These are phyloP conservation scores for Naganishia kalamii DNA, from an alignment of 768 basidiomycete species.

Conservation along the genomic window DNA sequence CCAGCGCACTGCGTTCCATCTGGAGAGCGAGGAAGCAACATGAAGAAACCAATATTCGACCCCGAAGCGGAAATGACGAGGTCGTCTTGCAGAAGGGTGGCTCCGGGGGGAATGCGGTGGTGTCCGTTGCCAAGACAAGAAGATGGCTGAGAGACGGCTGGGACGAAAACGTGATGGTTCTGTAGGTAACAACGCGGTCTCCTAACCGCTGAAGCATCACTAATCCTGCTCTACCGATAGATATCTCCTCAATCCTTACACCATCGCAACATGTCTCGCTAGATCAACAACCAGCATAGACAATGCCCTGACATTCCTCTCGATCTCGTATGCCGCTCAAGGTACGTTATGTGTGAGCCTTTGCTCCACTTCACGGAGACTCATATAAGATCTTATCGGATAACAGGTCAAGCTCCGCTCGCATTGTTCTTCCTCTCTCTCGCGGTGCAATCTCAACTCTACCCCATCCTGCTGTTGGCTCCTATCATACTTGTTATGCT, in stretches of 20 bases:
- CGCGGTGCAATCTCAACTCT: conserved; percentile 65
- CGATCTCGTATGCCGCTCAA: conserved; percentile 65
- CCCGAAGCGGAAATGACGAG: conserved; percentile 26
- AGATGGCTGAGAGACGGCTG: conserved; percentile 48
- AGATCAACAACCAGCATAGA: conserved; percentile 77
- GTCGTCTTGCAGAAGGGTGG: too few species aligned
- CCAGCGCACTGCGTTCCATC: conserved; percentile 62
- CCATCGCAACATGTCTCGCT: conserved; percentile 70
- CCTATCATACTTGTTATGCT: conserved; percentile 64
- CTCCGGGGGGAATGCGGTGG: conserved; percentile 9
- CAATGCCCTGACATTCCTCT: conserved; percentile 62
- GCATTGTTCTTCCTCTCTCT: conserved; percentile 65
- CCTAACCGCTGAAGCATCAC: background rate
- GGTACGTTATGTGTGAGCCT: conserved; percentile 49
- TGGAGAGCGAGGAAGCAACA: conserved; percentile 60
- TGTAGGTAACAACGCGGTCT: conserved; percentile 53
- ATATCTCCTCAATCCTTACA: conserved; percentile 84
- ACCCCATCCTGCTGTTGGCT: conserved; percentile 61
- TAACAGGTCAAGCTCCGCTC: conserved; percentile 56
- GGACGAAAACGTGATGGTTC: conserved; percentile 59
- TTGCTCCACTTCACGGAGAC: background rate
- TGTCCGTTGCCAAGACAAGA: background rate
- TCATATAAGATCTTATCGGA: background rate
- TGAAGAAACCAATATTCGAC: conserved; percentile 42
- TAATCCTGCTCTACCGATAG: conserved; percentile 49